Evolutionary conservation across 2,329 filamentous ascomycete species (phyloP), one percentile per base, ranked within the genome.

Genomic region (Plectosphaerella cucumerina): DNA sequence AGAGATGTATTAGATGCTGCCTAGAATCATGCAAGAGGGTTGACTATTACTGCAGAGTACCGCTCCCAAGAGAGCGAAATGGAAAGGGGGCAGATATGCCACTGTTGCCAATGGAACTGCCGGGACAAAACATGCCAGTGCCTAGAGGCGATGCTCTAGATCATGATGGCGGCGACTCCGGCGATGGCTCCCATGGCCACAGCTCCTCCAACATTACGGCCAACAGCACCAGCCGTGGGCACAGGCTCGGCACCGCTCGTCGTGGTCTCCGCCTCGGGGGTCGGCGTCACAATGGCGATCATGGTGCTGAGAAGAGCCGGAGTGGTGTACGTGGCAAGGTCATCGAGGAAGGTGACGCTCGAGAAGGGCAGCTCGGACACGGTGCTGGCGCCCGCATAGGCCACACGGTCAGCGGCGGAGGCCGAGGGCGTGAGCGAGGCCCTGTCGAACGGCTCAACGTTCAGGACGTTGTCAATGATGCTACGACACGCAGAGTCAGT

Each of bases 301-400:
- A 64, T 37, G 1, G 63, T 65, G 50, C 57, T 48, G 1, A 65
- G 59, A 17, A 65, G 50, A 35, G 56, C 53, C 1, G 63, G 63
- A 1, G 63, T 64, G 0, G 60, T 63, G 49, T 65, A 65, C 2
- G 56, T 55, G 11, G 56, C 55, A 1, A 42, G 48, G 8, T 65
- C 62, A 1, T 50, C 53, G 1, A 34, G 53, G 34, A 61, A 65
- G 12, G 57, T 56, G 14, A 63, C 50, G 37, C 46, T 56, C 0
- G 61, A 59, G 49, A 65, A 64, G 2, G 63, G 61, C 1, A 65
- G 57, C 47, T 51, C 48, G 6, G 59, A 60, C 6, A 63, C 60
- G 0, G 60, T 18, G 5, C 60, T 55, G 4, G 63, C 63, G 5
- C 46, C 47, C 11, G 60, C 53, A 22, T 65, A 65, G 6, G 63